Base-by-base conservation (phyloP, 148 eudicot genomes). In the Rhododendron kiyosumense region DNA sequence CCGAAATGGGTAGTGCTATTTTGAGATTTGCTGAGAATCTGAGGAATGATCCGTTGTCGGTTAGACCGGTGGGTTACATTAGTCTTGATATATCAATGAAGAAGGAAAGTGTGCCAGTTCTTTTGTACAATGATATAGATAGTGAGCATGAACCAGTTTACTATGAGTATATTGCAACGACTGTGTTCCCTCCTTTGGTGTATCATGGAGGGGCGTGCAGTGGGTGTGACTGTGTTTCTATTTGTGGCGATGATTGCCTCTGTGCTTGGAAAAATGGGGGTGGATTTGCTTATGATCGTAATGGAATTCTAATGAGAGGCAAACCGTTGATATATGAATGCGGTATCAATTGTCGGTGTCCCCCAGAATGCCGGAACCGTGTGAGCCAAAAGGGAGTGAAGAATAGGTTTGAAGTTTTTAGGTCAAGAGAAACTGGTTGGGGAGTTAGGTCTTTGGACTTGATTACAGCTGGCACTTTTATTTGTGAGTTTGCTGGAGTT, bases 401-500 rank as follows among this genome's bases (percentile, higher is more conserved):
- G 87, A 83, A 90, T 78, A 92, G 89, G 28, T 87, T 96, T 85
- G 99, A 96, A 88, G 96, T 96, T 57, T 96, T 94, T 88, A 91
- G 96, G 90, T 93, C 99, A 4, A 91, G 88, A 83, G 99, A 94
- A 88, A 93, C 94, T 5, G 91, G 92, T 45, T 96, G 99, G 99
- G 98, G 95, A 84, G 94, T 96, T 87, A 88, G 99, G 84, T 95
- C 96, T 0, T 84, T 95, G 84, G 96, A 96, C 78, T 85, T 96
- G 90, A 93, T 96, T 79, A 93, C 86, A 83, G 96, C 98, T 57
- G 99, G 99, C 46, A 81, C 93, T 76, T 96, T 96, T 85, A 93
- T 96, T 36, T 96, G 98, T 76, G 99, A 96, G 84, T 96, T 88
- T 87, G 86, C 99, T 5, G 99, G 99, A 49, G 91, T 95, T 87